phyloP scores from a whole-genome alignment of 2,329 filamentous ascomycete genomes.

The Venturia pyrina region DNA sequence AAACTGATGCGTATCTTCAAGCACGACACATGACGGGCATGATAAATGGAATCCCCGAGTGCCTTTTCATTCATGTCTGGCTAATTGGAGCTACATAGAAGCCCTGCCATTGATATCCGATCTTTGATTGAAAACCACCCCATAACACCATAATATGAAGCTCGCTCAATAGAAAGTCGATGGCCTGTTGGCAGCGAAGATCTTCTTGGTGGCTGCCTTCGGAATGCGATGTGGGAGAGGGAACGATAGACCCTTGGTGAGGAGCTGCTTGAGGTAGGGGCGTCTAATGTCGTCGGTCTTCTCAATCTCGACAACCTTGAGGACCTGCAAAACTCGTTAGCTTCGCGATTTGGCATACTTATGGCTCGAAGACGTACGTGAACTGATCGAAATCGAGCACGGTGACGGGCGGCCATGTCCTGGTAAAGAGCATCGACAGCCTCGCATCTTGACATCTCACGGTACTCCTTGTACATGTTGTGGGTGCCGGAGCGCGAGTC shows the following conservation, averaged over 20 bases:
- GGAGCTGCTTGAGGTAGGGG: constrained; percentile 98
- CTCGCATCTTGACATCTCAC: constrained; percentile 92
- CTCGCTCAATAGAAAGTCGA: constrained; percentile 70
- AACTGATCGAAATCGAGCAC: constrained; percentile 93
- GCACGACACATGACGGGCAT: not conserved
- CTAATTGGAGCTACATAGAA: not conserved
- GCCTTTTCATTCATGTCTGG: constrained; percentile 2
- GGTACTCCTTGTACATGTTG: constrained; percentile 99
- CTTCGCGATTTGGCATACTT: not conserved
- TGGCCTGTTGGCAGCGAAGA: constrained; percentile 88
- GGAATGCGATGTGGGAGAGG: constrained; percentile 92
- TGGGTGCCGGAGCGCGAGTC: constrained; percentile 99
- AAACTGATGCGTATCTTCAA: not conserved
- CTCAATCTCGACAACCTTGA: constrained; percentile 95
- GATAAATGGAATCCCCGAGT: not conserved
- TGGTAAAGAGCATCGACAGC: constrained; percentile 97
- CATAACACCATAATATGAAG: constrained; percentile 8
- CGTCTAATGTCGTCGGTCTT: constrained; percentile 92
- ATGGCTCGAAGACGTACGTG: constrained; percentile 58
- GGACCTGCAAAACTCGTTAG: constrained; percentile 53
- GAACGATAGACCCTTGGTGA: constrained; percentile 93
- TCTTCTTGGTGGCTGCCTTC: constrained; percentile 74
- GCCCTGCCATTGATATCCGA: not conserved
- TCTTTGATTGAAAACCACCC: constrained; percentile 2
- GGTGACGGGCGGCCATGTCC: constrained; percentile 99